Percentiles rank a stretch among this genome's conserved stretches.
These are phyloP conservation scores for Tilletia walkeri DNA, from an alignment of 1,284 basidiomycete genomes.

Conservation along the genomic window DNA sequence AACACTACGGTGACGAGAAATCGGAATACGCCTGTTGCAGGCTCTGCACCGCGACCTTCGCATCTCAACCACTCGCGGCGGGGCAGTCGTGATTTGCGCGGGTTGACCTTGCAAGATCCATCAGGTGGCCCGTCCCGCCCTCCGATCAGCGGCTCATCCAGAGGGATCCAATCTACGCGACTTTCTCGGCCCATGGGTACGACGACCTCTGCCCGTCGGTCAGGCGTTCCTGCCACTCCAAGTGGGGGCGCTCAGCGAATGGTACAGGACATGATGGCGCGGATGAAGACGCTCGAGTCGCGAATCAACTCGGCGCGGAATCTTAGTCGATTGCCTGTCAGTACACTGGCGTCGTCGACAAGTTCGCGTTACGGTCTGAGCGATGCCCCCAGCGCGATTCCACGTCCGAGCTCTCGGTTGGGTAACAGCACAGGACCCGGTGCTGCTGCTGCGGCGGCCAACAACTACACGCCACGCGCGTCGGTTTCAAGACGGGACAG, in stretches of 20 bases:
- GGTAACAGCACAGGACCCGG: slow-evolving; percentile 25
- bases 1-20: slow-evolving; percentile 5
- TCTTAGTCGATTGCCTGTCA: slow-evolving; percentile 20
- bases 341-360: slow-evolving; percentile 27
- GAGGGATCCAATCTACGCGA: not conserved
- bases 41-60: not conserved
- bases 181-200: slow-evolving; percentile 21
- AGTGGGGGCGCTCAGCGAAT: slow-evolving; percentile 21
- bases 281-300: slow-evolving; percentile 48
- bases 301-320: slow-evolving; percentile 43
- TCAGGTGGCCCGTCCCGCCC: not conserved
- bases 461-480: slow-evolving; percentile 27
- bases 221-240: not conserved
- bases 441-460: slow-evolving; percentile 1
- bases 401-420: slow-evolving; percentile 47
- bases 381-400: slow-evolving; percentile 35
- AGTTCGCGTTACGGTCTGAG: slow-evolving; percentile 19
- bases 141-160: not conserved
- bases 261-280: slow-evolving; percentile 43
- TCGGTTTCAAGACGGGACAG: slow-evolving; percentile 28
- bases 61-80: not conserved
- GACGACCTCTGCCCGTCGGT: not conserved
- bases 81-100: not conserved
- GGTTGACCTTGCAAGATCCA: not conserved
- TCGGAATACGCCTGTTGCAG: not conserved